Evolutionary conservation across 1,284 basidiomycete genomes (phyloP), one percentile per base, ranked within the genome.

Genomic region (Ceratobasidium sp.): DNA sequence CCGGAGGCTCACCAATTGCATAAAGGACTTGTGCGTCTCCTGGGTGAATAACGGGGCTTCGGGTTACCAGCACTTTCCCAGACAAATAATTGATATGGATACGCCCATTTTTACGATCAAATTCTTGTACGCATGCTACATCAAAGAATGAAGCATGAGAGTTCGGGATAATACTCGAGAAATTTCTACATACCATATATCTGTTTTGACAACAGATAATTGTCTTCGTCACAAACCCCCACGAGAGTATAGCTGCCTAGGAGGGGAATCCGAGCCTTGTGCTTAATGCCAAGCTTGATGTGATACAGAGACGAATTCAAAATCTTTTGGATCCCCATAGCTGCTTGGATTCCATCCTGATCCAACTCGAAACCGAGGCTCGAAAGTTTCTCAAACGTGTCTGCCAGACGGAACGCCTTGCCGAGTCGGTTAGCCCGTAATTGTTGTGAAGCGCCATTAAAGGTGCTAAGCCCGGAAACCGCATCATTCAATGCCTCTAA

Each of bases 221-320:
- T 87, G 1, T 91, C 91, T 82, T 93, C 93, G 79, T 93, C 93
- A 7, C 91, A 90, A 19, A 77, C 63, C 8, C 76, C 76, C n/a
- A 77, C 76, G 24, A 77, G 56, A 8, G 76, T 77, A 31, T 65
- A 74, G 27, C 65, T 51, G 2, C 54, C 69, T 22, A 56, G 67
- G 22, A 77, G 64, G 17, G 57, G 67, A n/a, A 75, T 75, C 17
- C 67, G 45, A 5, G 75, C 59, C 31, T 75, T 57, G 67, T 75
- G 63, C 53, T 75, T 75, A 15, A 75, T 11, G 6, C 63, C 67
- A 14, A 67, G 57, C 50, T 75, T 72, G 27, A 75, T 50, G 41
- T 75, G 75, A 50, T 75, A 75, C 24, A 72, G 24, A 1, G 75
- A 27, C 29, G 47, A 62, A 29, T 63, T 72, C 48, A 71, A 51